Conservation (phyloP, 2,329 filamentous ascomycete genomes). For the Sporothrix luriei region DNA sequence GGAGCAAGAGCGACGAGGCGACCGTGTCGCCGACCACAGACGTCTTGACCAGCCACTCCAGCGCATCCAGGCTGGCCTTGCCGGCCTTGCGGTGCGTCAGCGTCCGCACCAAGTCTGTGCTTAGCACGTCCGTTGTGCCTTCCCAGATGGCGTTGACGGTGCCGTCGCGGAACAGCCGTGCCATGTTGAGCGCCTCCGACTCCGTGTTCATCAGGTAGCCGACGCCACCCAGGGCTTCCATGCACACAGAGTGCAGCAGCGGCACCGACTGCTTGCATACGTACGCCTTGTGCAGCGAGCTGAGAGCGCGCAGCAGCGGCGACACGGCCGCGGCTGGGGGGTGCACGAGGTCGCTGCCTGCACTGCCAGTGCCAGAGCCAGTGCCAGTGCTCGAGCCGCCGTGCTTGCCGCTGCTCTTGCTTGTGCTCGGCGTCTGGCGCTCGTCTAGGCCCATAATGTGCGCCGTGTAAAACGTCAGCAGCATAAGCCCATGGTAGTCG, state of each 20-base stretch:
- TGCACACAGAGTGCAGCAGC: constrained; percentile 57
- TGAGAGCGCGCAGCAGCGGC: constrained; percentile 59
- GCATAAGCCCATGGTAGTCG: constrained; percentile 59
- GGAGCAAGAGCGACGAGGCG: constrained; percentile 35
- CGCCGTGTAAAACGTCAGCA: constrained; percentile 57
- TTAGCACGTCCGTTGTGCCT: constrained; percentile 72
- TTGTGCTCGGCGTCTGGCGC: constrained; percentile 39
- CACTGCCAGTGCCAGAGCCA: too few species aligned
- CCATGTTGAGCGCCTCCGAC: constrained; percentile 66
- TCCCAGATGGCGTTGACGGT: constrained; percentile 62
- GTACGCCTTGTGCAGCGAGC: constrained; percentile 63
- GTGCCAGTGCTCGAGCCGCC: too few species aligned
- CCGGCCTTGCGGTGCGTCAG: constrained; percentile 51
- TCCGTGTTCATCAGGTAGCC: constrained; percentile 65
- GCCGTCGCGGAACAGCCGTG: constrained; percentile 66
- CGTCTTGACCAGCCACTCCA: constrained; percentile 47
- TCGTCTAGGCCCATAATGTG: constrained; percentile 58
- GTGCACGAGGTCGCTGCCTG: constrained; percentile 41
- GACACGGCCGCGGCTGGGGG: constrained; percentile 43
- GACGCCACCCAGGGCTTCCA: constrained; percentile 67
- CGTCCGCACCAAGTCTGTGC: constrained; percentile 53
- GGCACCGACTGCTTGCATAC: constrained; percentile 55
- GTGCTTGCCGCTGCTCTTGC: neutral
- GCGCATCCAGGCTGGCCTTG: constrained; percentile 45
- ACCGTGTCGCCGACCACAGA: neutral